Evolutionary conservation across 1,284 basidiomycete genomes (phyloP).

Genomic region (Irpex lacteus): DNA sequence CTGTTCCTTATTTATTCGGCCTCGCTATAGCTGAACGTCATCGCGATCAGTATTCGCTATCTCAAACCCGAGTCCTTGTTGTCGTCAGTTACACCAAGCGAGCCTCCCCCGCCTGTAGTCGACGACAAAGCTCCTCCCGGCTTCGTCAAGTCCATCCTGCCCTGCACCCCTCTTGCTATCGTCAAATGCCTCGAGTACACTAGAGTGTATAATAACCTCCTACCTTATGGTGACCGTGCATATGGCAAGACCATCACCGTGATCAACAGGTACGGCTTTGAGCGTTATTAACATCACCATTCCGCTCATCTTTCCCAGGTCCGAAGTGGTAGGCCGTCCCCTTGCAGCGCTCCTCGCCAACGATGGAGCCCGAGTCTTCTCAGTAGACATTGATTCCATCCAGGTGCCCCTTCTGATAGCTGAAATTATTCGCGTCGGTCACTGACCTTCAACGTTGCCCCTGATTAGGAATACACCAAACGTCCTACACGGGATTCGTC

Average conservation of each 20-base stretch:
- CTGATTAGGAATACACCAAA: constrained; percentile 83
- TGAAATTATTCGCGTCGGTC: background rate
- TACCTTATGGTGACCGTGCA: constrained; percentile 93
- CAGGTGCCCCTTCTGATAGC: constrained; percentile 49
- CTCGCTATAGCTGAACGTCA: background rate
- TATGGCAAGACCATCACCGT: constrained; percentile 93
- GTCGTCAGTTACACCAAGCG: constrained; percentile 41
- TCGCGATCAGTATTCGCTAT: constrained; percentile 73
- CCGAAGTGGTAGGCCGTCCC: constrained; percentile 95
- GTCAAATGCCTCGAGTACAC: constrained; percentile 92
- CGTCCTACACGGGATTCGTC: constrained; percentile 52
- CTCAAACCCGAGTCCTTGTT: constrained; percentile 64
- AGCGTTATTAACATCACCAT: background rate
- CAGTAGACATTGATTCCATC: constrained; percentile 91
- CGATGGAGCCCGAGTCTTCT: constrained; percentile 94
- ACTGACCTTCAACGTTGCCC: background rate
- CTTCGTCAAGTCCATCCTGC: constrained; percentile 91
- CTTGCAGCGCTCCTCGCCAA: constrained; percentile 92
- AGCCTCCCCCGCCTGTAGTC: constrained; percentile 34
- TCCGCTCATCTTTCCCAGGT: constrained; percentile 44
- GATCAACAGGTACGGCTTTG: constrained; percentile 74
- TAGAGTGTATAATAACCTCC: constrained; percentile 89
- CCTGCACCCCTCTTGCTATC: constrained; percentile 95
- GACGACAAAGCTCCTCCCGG: constrained; percentile 73
- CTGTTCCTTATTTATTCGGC: constrained; percentile 20